Conservation (phyloP, 768 basidiomycete genomes). For the Agaricus subrufescens region DNA sequence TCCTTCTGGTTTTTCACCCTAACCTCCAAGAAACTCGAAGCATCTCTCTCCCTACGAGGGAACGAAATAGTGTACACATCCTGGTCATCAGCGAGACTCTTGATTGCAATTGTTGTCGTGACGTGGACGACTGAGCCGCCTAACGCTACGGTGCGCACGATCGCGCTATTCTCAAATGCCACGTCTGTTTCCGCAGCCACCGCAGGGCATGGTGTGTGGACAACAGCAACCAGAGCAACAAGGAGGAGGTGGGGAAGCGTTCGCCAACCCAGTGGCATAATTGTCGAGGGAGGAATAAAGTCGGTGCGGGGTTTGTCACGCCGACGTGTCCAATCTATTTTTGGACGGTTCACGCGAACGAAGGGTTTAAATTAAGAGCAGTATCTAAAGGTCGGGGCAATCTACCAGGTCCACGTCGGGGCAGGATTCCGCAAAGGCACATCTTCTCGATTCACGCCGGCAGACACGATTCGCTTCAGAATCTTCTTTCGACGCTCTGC, state of each 20-base stretch:
- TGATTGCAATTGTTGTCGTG: constrained; percentile 85
- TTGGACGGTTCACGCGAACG: constrained; percentile 2
- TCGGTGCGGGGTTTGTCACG: constrained; percentile 9
- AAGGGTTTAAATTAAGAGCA: constrained; percentile 11
- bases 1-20: constrained; percentile 69
- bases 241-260: constrained; percentile 37
- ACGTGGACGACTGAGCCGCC: constrained; percentile 85
- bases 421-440: constrained; percentile 70
- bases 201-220: constrained; percentile 27
- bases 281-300: constrained; percentile 16
- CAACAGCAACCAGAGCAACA: constrained; percentile 34
- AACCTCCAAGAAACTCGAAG: constrained; percentile 75
- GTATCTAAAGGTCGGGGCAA: constrained; percentile 12
- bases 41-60: constrained; percentile 53
- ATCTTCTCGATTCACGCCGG: constrained; percentile 76
- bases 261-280: constrained; percentile 41
- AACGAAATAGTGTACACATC: constrained; percentile 67
- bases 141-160: constrained; percentile 86
- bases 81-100: constrained; percentile 57
- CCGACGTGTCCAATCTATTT: constrained; percentile 26
- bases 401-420: constrained; percentile 76
- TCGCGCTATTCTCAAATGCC: constrained; percentile 83
- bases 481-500: constrained; percentile 59
- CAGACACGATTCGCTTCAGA: constrained; percentile 74
- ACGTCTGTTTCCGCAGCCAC: constrained; percentile 23